Percentiles rank a stretch among this genome's conserved stretches.
phyloP scores from a whole-genome alignment of 306 rosid genomes.

The Prunus padus region DNA sequence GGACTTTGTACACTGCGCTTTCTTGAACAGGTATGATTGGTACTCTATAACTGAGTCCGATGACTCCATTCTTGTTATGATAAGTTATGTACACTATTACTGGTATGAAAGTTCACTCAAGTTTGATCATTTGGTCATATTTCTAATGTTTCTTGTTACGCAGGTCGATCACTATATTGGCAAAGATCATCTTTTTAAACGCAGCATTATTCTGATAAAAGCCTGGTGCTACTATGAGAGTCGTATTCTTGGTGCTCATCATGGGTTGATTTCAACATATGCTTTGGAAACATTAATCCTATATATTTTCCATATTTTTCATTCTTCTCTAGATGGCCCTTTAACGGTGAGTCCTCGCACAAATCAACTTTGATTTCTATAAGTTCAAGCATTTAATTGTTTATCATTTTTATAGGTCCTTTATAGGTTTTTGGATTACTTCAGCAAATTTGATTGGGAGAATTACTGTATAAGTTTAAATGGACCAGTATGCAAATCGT shows the following conservation, averaged over 20 bases:
- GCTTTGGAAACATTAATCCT: slow-evolving; percentile 88
- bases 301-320: slow-evolving; percentile 76
- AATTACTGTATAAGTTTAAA: slow-evolving; percentile 75
- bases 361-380: neutral
- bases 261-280: slow-evolving; percentile 87
- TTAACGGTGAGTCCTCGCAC: slow-evolving; percentile 60
- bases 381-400: slow-evolving; percentile 2
- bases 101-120: slow-evolving; percentile 9
- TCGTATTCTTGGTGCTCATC: slow-evolving; percentile 87
- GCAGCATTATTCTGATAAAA: slow-evolving; percentile 76
- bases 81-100: neutral
- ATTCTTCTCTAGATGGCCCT: slow-evolving; percentile 67
- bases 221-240: slow-evolving; percentile 98
- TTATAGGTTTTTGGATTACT: slow-evolving; percentile 78
- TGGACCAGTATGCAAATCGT: slow-evolving; percentile 77
- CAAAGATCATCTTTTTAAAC: slow-evolving; percentile 78
- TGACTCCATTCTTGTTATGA: neutral
- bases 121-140: slow-evolving; percentile 19
- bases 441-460: slow-evolving; percentile 92
- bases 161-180: slow-evolving; percentile 78
- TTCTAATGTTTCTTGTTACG: slow-evolving; percentile 7
- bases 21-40: slow-evolving; percentile 78
- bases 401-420: slow-evolving; percentile 56
- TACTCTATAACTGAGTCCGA: neutral
- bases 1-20: slow-evolving; percentile 84